Evolutionary conservation across 2,329 filamentous ascomycete genomes (phyloP), one percentile per base, ranked within the genome.

Genomic region (Penicillium occitanis): DNA sequence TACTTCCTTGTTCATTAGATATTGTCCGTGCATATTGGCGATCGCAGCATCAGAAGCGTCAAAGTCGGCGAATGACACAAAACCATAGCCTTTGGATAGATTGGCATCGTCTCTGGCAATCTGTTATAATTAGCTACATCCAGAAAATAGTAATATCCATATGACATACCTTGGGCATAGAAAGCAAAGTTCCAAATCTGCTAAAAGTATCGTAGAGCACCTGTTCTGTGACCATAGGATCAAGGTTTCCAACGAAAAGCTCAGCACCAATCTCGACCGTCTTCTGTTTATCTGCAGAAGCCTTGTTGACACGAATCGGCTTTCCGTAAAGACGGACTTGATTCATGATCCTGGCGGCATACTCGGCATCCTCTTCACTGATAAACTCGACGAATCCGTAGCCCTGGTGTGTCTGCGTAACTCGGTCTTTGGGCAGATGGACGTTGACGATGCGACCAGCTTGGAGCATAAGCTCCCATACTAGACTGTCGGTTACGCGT

Each of bases 381-480:
- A 93, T 94, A 79, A 97, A 99, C 80, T 99, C 95, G 79, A 99
- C 95, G 80, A 99, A 99, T 73, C 95, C 95, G 84, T 97, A 99
- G 72, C 95, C 95, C 81, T 98, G 95, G 79, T 99, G 95, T 66
- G 90, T 90, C 76, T 97, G 93, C 57, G 95, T 97, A 72, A 99
- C 95, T 78, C 95, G 92, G 80, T 99, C 95, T 84, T 97, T 97
- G 65, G 95, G 95, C 76, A 99, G 89, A 81, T 99, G 95, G 69
- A 99, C 94, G 80, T 98, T 98, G 76, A 96, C 92, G 73, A 99
- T 96, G 72, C 94, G 93, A 64, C 95, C 95, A 77, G 93, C 93
- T 83, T 99, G 95, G 65, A 97, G 89, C 93, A 98, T 98, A 74
- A 99, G 86, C 84, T 99, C 95, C 90, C 95, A 97, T 71, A 99